phyloP scores from a whole-genome alignment of 1,139 yeast species.

The Magnusiomyces starmeri region DNA sequence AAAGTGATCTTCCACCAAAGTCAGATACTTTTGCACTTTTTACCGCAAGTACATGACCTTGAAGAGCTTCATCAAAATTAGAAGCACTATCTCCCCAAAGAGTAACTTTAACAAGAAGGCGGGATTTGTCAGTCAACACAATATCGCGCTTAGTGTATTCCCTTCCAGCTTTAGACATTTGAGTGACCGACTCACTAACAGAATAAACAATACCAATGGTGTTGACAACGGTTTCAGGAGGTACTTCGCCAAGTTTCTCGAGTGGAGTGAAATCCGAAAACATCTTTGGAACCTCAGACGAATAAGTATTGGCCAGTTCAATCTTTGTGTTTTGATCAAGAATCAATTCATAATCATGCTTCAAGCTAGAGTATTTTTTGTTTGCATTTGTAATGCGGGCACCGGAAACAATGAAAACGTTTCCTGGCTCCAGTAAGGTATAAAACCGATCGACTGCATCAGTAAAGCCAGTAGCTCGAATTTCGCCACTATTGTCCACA shows the following conservation, averaged over 20 bases:
- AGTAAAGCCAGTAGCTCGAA: slow-evolving; percentile 91
- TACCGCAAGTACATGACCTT: slow-evolving; percentile 82
- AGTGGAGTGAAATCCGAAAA: slow-evolving; percentile 71
- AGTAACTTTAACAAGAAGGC: slow-evolving; percentile 68
- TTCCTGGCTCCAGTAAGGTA: slow-evolving; percentile 76
- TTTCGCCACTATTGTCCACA: slow-evolving; percentile 92
- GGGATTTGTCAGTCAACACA: slow-evolving; percentile 76
- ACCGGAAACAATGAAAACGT: slow-evolving; percentile 76
- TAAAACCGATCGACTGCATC: slow-evolving; percentile 75
- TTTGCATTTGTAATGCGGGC: slow-evolving; percentile 79
- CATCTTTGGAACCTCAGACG: slow-evolving; percentile 57
- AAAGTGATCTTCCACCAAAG: slow-evolving; percentile 78
- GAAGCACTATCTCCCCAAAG: slow-evolving; percentile 87
- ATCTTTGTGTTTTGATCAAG: slow-evolving; percentile 75
- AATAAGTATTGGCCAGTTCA: slow-evolving; percentile 41
- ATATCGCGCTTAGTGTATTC: slow-evolving; percentile 89
- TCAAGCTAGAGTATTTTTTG: slow-evolving; percentile 75
- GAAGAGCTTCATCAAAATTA: slow-evolving; percentile 56
- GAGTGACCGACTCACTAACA: slow-evolving; percentile 66
- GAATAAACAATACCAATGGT: slow-evolving; percentile 80
- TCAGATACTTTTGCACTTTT: slow-evolving; percentile 89
- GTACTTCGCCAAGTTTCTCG: slow-evolving; percentile 56
- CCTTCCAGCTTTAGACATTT: slow-evolving; percentile 89
- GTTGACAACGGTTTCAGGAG: slow-evolving; percentile 69
- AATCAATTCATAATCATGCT: slow-evolving; percentile 81